phyloP scores from a whole-genome alignment of 352 stramenopile species.

The Pythium coloratum region DNA sequence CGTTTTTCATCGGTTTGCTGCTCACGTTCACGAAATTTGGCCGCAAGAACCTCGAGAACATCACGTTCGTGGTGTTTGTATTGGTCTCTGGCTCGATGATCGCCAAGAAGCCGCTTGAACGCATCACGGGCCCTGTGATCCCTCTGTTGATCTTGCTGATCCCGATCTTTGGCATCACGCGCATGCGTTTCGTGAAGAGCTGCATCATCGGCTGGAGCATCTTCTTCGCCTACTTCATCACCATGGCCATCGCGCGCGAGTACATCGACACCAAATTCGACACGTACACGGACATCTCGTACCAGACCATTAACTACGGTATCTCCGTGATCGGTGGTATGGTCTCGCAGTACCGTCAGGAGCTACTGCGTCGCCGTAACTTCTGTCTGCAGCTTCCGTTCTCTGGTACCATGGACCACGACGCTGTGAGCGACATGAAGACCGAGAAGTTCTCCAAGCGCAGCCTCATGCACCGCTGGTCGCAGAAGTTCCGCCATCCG shows the following conservation, averaged over 20 bases:
- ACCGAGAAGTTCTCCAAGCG: conserved; percentile 76
- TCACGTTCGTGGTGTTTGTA: conserved; percentile 61
- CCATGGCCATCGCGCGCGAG: conserved; percentile 53
- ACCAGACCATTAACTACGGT: conserved; percentile 83
- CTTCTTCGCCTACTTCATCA: conserved; percentile 66
- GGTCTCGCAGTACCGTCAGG: conserved; percentile 84
- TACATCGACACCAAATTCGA: conserved; percentile 48
- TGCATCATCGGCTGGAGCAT: conserved; percentile 71
- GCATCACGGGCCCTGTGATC: conserved; percentile 63
- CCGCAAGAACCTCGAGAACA: conserved; percentile 55
- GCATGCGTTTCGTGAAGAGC: conserved; percentile 78
- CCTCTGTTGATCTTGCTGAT: conserved; percentile 82
- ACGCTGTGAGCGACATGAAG: conserved; percentile 57
- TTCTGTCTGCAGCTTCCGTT: conserved; percentile 80
- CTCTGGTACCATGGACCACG: conserved; percentile 65
- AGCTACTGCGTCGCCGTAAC: conserved; percentile 71
- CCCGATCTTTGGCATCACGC: conserved; percentile 81
- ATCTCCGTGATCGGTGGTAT: conserved; percentile 79
- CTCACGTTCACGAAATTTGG: conserved; percentile 52
- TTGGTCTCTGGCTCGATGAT: conserved; percentile 68
- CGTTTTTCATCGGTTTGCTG: conserved; percentile 53
- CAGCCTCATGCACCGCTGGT: conserved; percentile 63
- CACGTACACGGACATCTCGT: conserved; percentile 73
- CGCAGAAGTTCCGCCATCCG: conserved; percentile 68
- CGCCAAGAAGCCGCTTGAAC: conserved; percentile 76